Evolutionary conservation across 2,329 filamentous ascomycete species (phyloP), one percentile per base, ranked within the genome.

Genomic region (Sphaceloma murrayae): DNA sequence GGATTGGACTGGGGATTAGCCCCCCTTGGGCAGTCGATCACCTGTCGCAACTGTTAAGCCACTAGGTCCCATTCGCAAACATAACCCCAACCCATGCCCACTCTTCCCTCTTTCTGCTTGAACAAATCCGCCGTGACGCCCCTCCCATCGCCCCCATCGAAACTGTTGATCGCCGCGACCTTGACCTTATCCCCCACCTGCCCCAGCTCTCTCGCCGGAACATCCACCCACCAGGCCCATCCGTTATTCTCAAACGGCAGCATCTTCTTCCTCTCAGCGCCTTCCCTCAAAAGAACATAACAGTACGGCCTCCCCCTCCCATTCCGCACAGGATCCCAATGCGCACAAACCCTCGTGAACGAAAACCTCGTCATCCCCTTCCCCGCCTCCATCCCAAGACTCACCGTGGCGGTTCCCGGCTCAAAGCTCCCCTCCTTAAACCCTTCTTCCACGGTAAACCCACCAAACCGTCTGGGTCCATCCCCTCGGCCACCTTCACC

Each of bases 171-270:
- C 14, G 76, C 74, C 46, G 74, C 74, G 21, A 91, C 62, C 51
- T 71, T 72, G 4, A 89, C 65, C 43, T 72, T 75, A 62, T 87
- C 66, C 55, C 85, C 85, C 0, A 78, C 74, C 0, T 68, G 68
- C 1, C 85, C 85, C 14, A 93, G 64, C 46, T 80, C 73, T 22
- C 67, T 62, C 1, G 77, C 67, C 3, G 60, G 56, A 3, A 95
- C 73, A 62, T 95, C 89, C 1, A 78, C 63, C 78, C 85, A 94
- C 76, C 82, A 93, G 64, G 80, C 82, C 10, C 82, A 84, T 48
- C 89, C 82, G n/a, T 76, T 82, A 8, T 64, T 54, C 58, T 84
- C 74, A 45, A 94, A 75, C 0, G 83, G 76, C 1, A 89, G 64
- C 8, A 18, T 4, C 45, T 76, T 71, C 32, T 87, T 77, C 7